Evolutionary conservation across 257 asterid species (phyloP).

Genomic region (Scutellaria barbata): DNA sequence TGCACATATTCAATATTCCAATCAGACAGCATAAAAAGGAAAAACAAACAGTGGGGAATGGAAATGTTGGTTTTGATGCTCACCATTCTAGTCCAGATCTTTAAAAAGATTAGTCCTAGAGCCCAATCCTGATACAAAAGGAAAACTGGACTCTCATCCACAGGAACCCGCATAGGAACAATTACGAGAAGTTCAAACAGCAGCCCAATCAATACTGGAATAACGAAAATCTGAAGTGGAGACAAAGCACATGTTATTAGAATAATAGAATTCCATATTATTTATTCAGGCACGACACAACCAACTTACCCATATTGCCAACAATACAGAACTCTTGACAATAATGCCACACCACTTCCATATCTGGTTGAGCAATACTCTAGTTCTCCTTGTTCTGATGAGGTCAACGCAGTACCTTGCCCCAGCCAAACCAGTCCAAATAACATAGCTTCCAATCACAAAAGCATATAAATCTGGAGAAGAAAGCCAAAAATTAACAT

Average conservation of each 20-base stretch:
- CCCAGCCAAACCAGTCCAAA: constrained; percentile 96
- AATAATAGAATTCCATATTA: neutral
- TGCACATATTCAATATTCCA: neutral
- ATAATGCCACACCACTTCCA: constrained; percentile 94
- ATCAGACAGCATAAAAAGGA: neutral
- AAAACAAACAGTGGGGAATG: neutral
- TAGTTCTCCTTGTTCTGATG: constrained; percentile 69
- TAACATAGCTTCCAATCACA: constrained; percentile 92
- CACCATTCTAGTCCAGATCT: constrained; percentile 99
- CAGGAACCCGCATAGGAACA: constrained; percentile 97
- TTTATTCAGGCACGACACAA: constrained; percentile 24
- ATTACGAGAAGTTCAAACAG: constrained; percentile 95
- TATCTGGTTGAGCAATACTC: constrained; percentile 65
- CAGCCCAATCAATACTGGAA: constrained; percentile 90
- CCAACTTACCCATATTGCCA: constrained; percentile 86
- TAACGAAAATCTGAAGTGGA: constrained; percentile 71
- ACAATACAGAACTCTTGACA: constrained; percentile 75
- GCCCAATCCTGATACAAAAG: constrained; percentile 99
- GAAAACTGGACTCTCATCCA: constrained; percentile 97
- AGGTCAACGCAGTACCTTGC: constrained; percentile 78
- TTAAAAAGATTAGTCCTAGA: constrained; percentile 86
- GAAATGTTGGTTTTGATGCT: constrained; percentile 33
- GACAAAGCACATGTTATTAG: constrained; percentile 18
- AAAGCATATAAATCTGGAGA: constrained; percentile 84
- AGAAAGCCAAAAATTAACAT: neutral